Evolutionary conservation across 805 yeast genomes (phyloP), one percentile per base, ranked within the genome.

Genomic region (Wickerhamomyces mucosus): DNA sequence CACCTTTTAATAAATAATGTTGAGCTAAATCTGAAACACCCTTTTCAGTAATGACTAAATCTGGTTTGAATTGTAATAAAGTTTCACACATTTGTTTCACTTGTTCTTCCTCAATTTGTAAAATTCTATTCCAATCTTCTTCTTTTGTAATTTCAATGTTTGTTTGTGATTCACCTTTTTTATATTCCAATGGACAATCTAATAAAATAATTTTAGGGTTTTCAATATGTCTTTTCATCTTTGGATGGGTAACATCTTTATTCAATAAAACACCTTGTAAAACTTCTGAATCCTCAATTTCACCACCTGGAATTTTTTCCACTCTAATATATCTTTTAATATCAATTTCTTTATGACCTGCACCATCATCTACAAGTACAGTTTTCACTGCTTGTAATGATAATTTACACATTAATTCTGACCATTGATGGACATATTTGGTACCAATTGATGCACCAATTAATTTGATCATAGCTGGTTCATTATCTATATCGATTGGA

Each of bases 91-190:
- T 64, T 34, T 70, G 49, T 51, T 80, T 80, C 40, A 92, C 88
- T 63, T 92, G 99, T 58, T 92, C 98, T 63, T 92, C 99, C 63
- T 92, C 99, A 53, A 92, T 89, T 63, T 89, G 86, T 50, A 92
- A 66, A 41, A 92, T 75, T 58, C 97, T 75, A 55, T 78, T 79
- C 97, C 97, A 92, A 62, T 92, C 98, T 40, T 77, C 82, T 59
- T 89, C 97, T 50, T 85, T 85, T 27, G 95, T 80, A 58, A 92
- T 88, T 64, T 92, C 99, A 45, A 92, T 84, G 60, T 92, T 89
- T 33, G 97, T 92, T 59, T 92, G 98, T 3, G 96, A 86, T 63
- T 92, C 99, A 43, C 98, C 99, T 69, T 92, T 92, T 65, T 92
- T 92, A 65, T 92, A 92, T 62, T 92, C 99, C 48, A 92, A 68